These are phyloP conservation scores for Aspergillus sp. DNA, from an alignment of 2,329 filamentous ascomycete genomes.

Conservation along the genomic window DNA sequence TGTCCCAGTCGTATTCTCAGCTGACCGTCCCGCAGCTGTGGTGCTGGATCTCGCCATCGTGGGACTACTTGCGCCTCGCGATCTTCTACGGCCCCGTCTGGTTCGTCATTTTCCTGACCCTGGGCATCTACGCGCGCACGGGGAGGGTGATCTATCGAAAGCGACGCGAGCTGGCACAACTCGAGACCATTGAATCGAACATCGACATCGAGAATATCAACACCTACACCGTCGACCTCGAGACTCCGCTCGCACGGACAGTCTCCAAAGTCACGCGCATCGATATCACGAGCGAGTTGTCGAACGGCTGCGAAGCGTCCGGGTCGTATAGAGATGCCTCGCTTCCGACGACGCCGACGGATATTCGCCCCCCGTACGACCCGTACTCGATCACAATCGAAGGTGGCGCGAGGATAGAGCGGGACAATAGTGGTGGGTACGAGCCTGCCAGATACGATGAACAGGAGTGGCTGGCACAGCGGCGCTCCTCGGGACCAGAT, in stretches of 20 bases:
- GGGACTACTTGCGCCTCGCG: constrained; percentile 69
- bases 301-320: constrained; percentile 7
- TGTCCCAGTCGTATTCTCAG: background rate
- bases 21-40: constrained; percentile 55
- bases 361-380: constrained; percentile 11
- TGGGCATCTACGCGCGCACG: constrained; percentile 40
- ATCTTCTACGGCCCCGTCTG: constrained; percentile 63
- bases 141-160: constrained; percentile 49
- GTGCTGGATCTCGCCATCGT: constrained; percentile 71
- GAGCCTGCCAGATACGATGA: constrained; percentile 6
- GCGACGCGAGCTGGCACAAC: constrained; percentile 59
- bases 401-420: constrained; percentile 15
- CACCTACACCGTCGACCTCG: constrained; percentile 24
- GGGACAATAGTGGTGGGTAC: constrained; percentile 2
- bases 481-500: constrained; percentile 21
- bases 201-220: constrained; percentile 38
- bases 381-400: constrained; percentile 35
- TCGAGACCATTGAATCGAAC: constrained; percentile 49
- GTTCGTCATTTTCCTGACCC: constrained; percentile 39
- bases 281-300: constrained; percentile 57
- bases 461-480: constrained; percentile 11
- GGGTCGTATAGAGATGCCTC: constrained; percentile 1
- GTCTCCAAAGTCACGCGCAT: constrained; percentile 62
- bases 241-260: constrained; percentile 42
- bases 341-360: constrained; percentile 4